phyloP scores from a whole-genome alignment of 2,329 filamentous ascomycete species.

The Celoporthe dispersa region DNA sequence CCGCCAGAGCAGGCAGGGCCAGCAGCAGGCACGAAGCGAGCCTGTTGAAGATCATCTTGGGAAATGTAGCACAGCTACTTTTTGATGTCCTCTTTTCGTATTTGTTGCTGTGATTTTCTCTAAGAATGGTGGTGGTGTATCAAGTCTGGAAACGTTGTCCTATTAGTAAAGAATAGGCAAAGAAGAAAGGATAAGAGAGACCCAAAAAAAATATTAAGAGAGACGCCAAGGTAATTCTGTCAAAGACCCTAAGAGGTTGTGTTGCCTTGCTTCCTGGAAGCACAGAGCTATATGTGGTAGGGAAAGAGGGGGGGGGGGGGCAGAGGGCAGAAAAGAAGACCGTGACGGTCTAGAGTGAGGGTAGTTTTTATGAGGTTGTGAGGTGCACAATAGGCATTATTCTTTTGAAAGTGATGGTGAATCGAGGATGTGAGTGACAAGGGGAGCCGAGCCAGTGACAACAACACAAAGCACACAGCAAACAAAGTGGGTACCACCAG shows the following conservation, averaged over 20 bases:
- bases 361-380: background rate
- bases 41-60: conserved; percentile 30
- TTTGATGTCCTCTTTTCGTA: conserved; percentile 17
- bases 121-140: background rate
- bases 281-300: background rate
- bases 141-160: background rate
- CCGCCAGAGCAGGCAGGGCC: conserved; percentile 28
- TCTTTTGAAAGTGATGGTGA: background rate
- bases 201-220: too few species aligned
- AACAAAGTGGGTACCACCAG: background rate
- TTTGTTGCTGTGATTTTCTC: background rate
- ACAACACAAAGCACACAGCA: background rate
- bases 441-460: background rate
- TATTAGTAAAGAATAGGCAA: background rate
- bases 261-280: background rate
- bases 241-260: background rate
- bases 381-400: conserved; percentile 1
- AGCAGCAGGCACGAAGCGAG: conserved; percentile 27
- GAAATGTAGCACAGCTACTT: conserved; percentile 27
- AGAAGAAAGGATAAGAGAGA: too few species aligned
- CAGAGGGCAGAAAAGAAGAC: background rate
- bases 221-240: too few species aligned
- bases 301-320: background rate
- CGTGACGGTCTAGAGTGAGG: background rate
- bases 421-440: background rate